Evolutionary conservation across 176 grass and related monocot species (phyloP), one percentile per base, ranked within the genome.

Genomic region (Oryza meridionalis): DNA sequence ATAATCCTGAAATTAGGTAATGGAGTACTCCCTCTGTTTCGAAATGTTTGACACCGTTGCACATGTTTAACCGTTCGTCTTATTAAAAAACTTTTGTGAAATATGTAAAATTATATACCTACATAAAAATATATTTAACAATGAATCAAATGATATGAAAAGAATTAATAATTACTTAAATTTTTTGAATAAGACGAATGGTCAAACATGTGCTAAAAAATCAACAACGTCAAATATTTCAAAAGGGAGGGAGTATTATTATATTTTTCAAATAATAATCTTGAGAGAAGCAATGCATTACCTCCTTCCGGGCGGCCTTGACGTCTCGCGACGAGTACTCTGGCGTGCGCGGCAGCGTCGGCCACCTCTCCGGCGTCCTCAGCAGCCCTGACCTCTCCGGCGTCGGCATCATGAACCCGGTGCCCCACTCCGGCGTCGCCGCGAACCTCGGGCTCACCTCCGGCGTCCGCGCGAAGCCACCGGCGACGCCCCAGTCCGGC

Each of bases 351-450:
- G 92, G 47, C 61, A 92, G 31, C 49, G 84, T 27, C 2, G 89
- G 71, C 92, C 89, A 92, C 80, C 89, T 84, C 67, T 94, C 86
- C 13, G 92, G 71, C 42, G 89, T 90, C 85, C 43, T 92, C 31
- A 72, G 71, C 16, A 49, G 43, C 29, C 64, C 79, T 3, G 65
- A 80, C 7, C 63, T 69, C 50, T 85, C 78, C 27, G 81, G 73
- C 17, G 82, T 11, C 5, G 84, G 77, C 31, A 91, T 84, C 81
- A 88, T 92, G 67, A 94, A 87, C 72, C 87, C 78, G 1, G 77
- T 78, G 1, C 77, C 82, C 86, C 55, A 91, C 76, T 90, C 75
- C 3, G 92, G 85, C 75, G 83, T 94, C 5, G 80, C 89, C 19
- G 89, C 88, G 75, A 90, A 90, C 80, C 84, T 74, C 27, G 88